Evolutionary conservation across 2,329 filamentous ascomycete genomes (phyloP).

Genomic region (Dendrostoma leiphaemia): DNA sequence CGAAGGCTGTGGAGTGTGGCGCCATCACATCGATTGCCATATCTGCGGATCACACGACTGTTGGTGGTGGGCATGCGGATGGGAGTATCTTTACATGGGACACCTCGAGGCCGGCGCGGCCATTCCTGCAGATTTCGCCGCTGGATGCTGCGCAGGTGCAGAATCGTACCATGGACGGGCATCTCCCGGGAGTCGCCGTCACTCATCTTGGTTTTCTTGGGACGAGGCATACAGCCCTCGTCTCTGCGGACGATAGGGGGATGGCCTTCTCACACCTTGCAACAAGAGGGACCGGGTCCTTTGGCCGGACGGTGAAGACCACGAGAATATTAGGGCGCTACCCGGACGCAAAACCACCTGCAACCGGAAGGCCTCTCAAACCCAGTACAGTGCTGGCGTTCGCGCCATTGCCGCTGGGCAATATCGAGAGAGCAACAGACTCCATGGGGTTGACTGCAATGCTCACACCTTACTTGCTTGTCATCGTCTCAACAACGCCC

Average conservation of each 20-base stretch:
- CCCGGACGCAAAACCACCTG: slow-evolving; percentile 63
- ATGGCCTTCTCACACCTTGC: slow-evolving; percentile 99
- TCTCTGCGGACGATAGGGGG: slow-evolving; percentile 89
- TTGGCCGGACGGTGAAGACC: slow-evolving; percentile 84
- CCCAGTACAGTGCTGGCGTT: slow-evolving; percentile 95
- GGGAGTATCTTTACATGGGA: slow-evolving; percentile 98
- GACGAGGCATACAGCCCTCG: slow-evolving; percentile 87
- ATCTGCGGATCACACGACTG: slow-evolving; percentile 88
- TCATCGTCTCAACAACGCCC: slow-evolving; percentile 96
- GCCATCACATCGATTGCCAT: slow-evolving; percentile 83
- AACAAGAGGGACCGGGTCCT: slow-evolving; percentile 81
- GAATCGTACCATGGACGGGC: slow-evolving; percentile 72
- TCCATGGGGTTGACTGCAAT: slow-evolving; percentile 88
- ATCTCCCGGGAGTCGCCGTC: slow-evolving; percentile 73
- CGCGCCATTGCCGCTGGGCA: slow-evolving; percentile 86
- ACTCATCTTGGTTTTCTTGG: slow-evolving; percentile 94
- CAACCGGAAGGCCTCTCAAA: slow-evolving; percentile 68
- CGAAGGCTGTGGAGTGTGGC: slow-evolving; percentile 90
- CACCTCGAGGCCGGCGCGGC: slow-evolving; percentile 73
- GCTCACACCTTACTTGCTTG: slow-evolving; percentile 90
- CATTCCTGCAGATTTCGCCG: slow-evolving; percentile 84
- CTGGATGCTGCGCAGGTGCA: slow-evolving; percentile 65
- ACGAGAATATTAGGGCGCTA: slow-evolving; percentile 90
- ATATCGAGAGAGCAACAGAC: slow-evolving; percentile 86
- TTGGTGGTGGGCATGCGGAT: slow-evolving; percentile 85